Percentiles rank a stretch among this genome's conserved stretches.
These are phyloP conservation scores for Zygoascus ofunaensis DNA, from an alignment of 805 yeast species.

Conservation along the genomic window DNA sequence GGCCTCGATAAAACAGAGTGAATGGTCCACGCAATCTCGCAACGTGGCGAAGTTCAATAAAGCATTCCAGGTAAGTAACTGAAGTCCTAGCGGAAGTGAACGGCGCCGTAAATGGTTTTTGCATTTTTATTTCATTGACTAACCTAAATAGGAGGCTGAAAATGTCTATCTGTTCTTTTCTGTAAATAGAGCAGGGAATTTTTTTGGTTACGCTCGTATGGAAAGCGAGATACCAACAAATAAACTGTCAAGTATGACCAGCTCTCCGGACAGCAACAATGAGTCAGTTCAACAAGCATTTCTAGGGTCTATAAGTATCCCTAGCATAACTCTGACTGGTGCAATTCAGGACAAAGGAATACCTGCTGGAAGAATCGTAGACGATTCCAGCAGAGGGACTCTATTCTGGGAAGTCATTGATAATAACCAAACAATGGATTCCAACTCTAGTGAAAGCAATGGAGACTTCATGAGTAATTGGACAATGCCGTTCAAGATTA, in stretches of 20 bases:
- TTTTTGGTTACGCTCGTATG: slow-evolving; percentile 35
- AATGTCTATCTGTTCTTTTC: slow-evolving; percentile 33
- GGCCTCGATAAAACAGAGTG: slow-evolving; percentile 25
- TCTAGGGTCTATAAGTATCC: too few relatives aligned
- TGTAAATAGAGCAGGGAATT: slow-evolving; percentile 34
- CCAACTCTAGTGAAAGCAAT: not conserved
- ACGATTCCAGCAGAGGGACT: slow-evolving; percentile 28
- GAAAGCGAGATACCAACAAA: slow-evolving; percentile 10
- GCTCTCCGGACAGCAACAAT: too few relatives aligned
- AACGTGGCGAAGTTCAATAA: slow-evolving; percentile 30
- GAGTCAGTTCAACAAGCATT: too few relatives aligned
- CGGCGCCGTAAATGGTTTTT: not conserved
- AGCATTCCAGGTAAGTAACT: slow-evolving; percentile 23
- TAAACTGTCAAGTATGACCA: too few relatives aligned
- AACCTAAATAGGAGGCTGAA: slow-evolving; percentile 16
- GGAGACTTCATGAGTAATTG: slow-evolving; percentile 17
- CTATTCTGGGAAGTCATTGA: slow-evolving; percentile 32
- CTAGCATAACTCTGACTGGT: slow-evolving; percentile 8
- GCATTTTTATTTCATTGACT: not conserved
- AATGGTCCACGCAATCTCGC: slow-evolving; percentile 36
- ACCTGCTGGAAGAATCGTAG: slow-evolving; percentile 20
- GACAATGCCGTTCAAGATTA: slow-evolving; percentile 31
- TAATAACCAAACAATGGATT: not conserved
- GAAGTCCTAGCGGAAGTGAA: not conserved
- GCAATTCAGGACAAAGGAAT: slow-evolving; percentile 11